Evolutionary conservation across 345 rosid genomes (phyloP).

Genomic region (Salix exigua): DNA sequence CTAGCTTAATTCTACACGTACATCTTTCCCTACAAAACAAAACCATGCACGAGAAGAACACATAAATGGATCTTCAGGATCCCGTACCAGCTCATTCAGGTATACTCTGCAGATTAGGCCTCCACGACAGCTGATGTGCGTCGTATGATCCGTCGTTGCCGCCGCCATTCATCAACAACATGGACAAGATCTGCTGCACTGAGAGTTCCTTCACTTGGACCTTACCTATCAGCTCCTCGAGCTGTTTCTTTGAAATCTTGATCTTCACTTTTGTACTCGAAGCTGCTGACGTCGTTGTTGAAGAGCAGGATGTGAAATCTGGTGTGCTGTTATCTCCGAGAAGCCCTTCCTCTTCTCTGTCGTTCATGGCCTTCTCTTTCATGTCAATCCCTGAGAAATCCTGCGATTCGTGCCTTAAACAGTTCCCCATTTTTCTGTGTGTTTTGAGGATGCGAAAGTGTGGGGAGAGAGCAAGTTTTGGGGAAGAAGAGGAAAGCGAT

Average conservation of each 20-base stretch:
- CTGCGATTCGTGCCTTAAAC: constrained; percentile 32
- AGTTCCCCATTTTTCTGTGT: constrained; percentile 43
- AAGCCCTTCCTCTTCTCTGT: constrained; percentile 10
- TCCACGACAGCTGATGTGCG: constrained; percentile 45
- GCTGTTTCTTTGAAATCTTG: constrained; percentile 51
- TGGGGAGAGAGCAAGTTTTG: constrained; percentile 5
- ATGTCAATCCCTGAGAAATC: neutral
- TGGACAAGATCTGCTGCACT: constrained; percentile 39
- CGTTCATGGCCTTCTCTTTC: neutral
- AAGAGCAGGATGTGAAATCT: neutral
- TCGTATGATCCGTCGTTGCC: constrained; percentile 2
- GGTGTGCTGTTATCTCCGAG: neutral
- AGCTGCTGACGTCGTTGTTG: neutral
- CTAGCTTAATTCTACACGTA: neutral
- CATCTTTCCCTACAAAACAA: neutral
- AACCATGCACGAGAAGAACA: neutral
- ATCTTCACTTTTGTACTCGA: constrained; percentile 39
- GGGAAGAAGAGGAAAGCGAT: neutral
- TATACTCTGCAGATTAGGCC: constrained; percentile 59
- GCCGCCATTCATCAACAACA: constrained; percentile 27
- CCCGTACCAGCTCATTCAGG: constrained; percentile 34
- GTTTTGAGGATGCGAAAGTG: neutral
- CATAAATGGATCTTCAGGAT: neutral
- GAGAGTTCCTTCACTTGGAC: constrained; percentile 38
- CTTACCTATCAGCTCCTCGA: constrained; percentile 47